Evolutionary conservation across 148 eudicot genomes (phyloP).

Genomic region (Limonium bicolor): DNA sequence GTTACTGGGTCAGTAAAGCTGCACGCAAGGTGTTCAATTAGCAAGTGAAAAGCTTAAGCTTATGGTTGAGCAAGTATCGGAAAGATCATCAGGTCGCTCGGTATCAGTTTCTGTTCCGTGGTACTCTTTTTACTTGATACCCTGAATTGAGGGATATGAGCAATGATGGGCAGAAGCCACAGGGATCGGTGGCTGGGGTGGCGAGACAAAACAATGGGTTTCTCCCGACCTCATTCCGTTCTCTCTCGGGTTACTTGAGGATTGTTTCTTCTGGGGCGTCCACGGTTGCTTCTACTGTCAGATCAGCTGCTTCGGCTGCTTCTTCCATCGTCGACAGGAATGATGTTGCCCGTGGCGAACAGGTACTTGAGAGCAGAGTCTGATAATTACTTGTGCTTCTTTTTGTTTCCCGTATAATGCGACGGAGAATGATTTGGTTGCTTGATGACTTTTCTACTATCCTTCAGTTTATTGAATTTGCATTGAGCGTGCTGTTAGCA

Average conservation of each 20-base stretch:
- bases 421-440: background rate
- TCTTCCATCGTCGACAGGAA: slow-evolving; percentile 66
- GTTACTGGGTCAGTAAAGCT: too few species aligned
- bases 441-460: background rate
- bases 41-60: too few species aligned
- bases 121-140: too few species aligned
- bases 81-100: too few species aligned
- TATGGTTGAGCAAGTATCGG: too few species aligned
- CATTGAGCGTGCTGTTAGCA: background rate
- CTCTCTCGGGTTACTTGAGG: slow-evolving; percentile 56
- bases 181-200: slow-evolving; percentile 13
- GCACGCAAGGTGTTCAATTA: too few species aligned
- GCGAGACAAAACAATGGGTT: slow-evolving; percentile 23
- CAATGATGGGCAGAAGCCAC: slow-evolving; percentile 52
- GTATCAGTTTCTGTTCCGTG: too few species aligned
- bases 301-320: slow-evolving; percentile 63
- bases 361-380: too few species aligned
- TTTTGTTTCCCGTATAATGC: background rate
- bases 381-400: background rate
- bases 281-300: slow-evolving; percentile 53
- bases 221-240: slow-evolving; percentile 44
- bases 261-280: slow-evolving; percentile 81
- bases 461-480: background rate
- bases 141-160: too few species aligned
- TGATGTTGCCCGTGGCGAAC: slow-evolving; percentile 39